A percentile compares a stretch with the other conserved stretches of the same genome.
These are phyloP conservation scores for Solanum rostratum DNA, from an alignment of 257 asterid genomes.

Conservation along the genomic window DNA sequence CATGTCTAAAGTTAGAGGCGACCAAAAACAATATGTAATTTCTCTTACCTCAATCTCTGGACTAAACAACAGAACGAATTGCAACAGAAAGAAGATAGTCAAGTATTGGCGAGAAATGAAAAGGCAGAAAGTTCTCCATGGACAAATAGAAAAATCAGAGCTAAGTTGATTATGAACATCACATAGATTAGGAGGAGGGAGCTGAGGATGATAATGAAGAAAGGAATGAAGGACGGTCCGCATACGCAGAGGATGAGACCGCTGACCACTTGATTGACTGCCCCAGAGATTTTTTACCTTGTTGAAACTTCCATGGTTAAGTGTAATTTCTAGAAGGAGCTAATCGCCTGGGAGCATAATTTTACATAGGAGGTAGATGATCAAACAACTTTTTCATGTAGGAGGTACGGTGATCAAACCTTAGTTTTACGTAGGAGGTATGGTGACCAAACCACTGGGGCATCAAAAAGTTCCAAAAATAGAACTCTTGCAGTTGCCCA, in stretches of 20 bases:
- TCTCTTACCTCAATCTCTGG: background rate
- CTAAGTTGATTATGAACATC: background rate
- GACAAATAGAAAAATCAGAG: background rate
- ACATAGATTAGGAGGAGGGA: background rate
- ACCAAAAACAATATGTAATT: background rate
- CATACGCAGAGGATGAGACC: background rate
- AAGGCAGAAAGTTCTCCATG: background rate
- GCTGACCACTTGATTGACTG: background rate
- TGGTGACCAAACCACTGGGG: background rate
- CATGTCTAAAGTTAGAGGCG: conserved; percentile 1
- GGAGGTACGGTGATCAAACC: background rate
- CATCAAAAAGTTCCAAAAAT: background rate
- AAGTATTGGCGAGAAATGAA: background rate
- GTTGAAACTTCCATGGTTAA: background rate
- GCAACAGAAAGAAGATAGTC: background rate
- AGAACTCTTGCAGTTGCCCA: background rate
- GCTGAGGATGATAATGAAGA: background rate
- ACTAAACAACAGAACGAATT: background rate
- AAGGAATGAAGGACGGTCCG: background rate
- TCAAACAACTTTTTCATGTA: background rate
- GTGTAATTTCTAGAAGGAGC: background rate
- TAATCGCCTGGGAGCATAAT: background rate
- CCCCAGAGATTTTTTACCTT: background rate
- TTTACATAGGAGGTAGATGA: background rate
- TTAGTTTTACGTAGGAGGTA: background rate